These are phyloP conservation scores for Nannochloropsis salina DNA, from an alignment of 108 stramenopile species.

Conservation along the genomic window DNA sequence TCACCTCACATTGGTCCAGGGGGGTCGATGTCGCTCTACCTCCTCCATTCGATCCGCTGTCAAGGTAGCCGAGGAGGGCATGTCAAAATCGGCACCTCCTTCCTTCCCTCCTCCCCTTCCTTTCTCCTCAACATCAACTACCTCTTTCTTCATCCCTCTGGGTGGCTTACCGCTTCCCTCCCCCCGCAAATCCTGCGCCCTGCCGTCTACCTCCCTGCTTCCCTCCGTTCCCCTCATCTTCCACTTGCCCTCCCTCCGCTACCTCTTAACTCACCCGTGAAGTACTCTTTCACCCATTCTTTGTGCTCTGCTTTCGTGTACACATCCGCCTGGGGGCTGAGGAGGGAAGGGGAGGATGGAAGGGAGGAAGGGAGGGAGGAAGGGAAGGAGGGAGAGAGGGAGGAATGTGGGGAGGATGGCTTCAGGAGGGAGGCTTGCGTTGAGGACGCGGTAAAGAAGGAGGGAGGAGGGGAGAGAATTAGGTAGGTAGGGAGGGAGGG, in stretches of 20 bases:
- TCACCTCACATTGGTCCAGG: background rate
- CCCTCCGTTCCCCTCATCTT: background rate
- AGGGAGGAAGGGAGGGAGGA: background rate
- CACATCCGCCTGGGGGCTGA: background rate
- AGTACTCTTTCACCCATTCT: slow-evolving; percentile 14
- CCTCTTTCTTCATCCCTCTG: background rate
- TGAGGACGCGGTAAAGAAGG: background rate
- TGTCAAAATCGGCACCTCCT: background rate
- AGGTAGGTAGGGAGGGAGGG: background rate
- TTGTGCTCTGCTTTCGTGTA: background rate
- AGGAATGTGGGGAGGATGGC: background rate
- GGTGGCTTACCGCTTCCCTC: background rate
- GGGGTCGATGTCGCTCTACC: background rate
- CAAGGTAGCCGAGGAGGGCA: background rate
- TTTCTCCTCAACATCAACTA: background rate
- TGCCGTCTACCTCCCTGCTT: background rate
- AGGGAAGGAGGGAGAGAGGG: background rate
- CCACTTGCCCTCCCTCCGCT: background rate
- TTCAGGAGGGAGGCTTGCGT: background rate
- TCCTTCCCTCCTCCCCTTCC: background rate
- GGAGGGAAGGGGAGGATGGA: background rate
- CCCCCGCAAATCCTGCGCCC: background rate
- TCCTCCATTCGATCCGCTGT: slow-evolving; percentile 19
- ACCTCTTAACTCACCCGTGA: background rate
- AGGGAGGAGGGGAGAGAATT: background rate